Evolutionary conservation across 768 basidiomycete genomes (phyloP).

Genomic region (Amanita molliuscula): DNA sequence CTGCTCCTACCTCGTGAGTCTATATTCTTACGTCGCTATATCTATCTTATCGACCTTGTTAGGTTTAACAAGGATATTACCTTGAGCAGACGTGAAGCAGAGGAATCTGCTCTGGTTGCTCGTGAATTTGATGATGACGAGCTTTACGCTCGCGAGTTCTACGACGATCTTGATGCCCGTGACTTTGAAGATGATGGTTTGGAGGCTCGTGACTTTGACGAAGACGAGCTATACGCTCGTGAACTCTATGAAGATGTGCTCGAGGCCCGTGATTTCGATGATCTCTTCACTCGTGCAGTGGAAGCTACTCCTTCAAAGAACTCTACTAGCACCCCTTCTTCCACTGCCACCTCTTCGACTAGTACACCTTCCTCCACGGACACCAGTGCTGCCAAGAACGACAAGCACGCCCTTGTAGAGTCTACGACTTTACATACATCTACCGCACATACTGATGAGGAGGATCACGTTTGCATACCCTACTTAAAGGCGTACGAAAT

Average conservation of each 20-base stretch:
- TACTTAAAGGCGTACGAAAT: neutral
- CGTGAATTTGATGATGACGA: constrained; percentile 1
- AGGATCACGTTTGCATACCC: no score
- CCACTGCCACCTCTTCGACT: no score
- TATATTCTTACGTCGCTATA: neutral
- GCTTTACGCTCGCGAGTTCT: neutral
- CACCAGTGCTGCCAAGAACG: neutral
- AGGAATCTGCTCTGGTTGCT: neutral
- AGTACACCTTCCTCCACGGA: no score
- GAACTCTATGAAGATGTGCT: neutral
- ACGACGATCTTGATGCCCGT: neutral
- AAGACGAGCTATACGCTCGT: neutral
- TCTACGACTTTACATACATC: neutral
- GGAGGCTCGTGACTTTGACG: neutral
- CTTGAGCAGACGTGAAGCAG: neutral
- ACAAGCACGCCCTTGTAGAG: no score
- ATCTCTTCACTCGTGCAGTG: neutral
- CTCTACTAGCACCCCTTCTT: no score
- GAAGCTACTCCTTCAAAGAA: no score
- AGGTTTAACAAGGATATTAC: neutral
- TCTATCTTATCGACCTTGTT: no score
- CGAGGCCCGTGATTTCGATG: neutral
- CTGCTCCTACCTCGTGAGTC: constrained; percentile 2
- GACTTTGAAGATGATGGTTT: neutral
- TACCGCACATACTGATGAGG: no score